These are phyloP conservation scores for Gleditsia sinensis DNA, from an alignment of 306 rosid species.

Conservation along the genomic window DNA sequence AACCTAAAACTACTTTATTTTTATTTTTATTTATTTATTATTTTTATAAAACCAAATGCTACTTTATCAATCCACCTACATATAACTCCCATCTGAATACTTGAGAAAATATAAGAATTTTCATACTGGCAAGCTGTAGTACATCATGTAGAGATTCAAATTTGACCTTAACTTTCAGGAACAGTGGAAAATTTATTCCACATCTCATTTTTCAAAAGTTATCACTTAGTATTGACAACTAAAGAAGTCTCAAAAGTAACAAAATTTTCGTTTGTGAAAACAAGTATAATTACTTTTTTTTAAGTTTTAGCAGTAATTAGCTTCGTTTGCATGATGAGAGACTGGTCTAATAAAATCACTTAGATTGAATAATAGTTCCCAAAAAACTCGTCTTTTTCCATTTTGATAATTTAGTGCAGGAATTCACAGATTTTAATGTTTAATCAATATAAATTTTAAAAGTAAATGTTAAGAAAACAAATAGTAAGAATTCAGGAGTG, in stretches of 20 bases:
- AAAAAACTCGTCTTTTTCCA: neutral
- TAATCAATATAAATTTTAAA: neutral
- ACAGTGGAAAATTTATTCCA: neutral
- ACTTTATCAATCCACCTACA: neutral
- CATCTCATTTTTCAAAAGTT: neutral
- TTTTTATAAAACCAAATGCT: neutral
- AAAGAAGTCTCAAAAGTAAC: neutral
- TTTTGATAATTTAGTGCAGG: neutral
- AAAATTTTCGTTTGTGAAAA: neutral
- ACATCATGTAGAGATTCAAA: neutral
- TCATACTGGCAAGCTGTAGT: neutral
- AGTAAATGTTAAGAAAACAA: neutral
- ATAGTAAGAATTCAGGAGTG: neutral
- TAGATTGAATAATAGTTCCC: neutral
- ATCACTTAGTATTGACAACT: neutral
- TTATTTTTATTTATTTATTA: too few relatives aligned
- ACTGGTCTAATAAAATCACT: neutral
- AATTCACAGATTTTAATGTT: neutral
- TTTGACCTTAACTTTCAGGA: slow-evolving; percentile 1
- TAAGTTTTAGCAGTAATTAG: neutral
- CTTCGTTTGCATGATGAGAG: neutral
- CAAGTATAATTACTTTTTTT: neutral
- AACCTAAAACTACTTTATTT: neutral
- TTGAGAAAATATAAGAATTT: neutral
- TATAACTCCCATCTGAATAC: neutral